These are phyloP conservation scores for Colletotrichum gloeosporioides DNA, from an alignment of 2,329 filamentous ascomycete genomes.

Conservation along the genomic window DNA sequence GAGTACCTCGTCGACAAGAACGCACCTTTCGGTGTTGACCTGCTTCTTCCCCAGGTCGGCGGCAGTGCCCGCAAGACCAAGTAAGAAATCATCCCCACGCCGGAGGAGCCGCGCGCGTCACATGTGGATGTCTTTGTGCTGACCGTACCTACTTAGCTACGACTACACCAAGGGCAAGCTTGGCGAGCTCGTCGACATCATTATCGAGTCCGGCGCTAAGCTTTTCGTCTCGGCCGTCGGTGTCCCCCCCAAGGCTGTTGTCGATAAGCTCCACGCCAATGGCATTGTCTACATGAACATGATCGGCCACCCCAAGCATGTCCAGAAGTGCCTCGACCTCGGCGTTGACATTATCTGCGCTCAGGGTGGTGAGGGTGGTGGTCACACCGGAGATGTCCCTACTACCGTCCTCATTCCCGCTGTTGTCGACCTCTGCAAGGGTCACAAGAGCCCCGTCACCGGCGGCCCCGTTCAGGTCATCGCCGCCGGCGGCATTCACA, in stretches of 20 bases:
- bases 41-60: conserved; percentile 92
- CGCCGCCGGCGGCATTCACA: conserved; percentile 92
- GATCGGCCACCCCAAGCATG: conserved; percentile 99
- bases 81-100: conserved; percentile 39
- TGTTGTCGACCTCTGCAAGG: conserved; percentile 81
- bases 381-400: conserved; percentile 93
- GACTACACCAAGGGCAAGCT: conserved; percentile 99
- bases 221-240: conserved; percentile 98
- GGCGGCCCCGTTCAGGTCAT: conserved; percentile 89
- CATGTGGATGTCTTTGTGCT: neutral
- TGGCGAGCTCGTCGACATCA: conserved; percentile 84
- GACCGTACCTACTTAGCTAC: conserved; percentile 68
- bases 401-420: conserved; percentile 92
- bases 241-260: conserved; percentile 85
- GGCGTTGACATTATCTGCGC: conserved; percentile 98
- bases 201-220: conserved; percentile 89
- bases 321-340: conserved; percentile 90
- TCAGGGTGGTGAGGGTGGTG: conserved; percentile 96
- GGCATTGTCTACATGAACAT: conserved; percentile 99
- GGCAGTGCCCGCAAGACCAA: conserved; percentile 96
- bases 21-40: conserved; percentile 92
- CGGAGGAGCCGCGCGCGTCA: neutral
- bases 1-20: conserved; percentile 86
- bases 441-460: conserved; percentile 85
- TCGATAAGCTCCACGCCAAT: conserved; percentile 86